Conservation (phyloP, 2,329 filamentous ascomycete genomes). For the Calonectria pauciramosa region DNA sequence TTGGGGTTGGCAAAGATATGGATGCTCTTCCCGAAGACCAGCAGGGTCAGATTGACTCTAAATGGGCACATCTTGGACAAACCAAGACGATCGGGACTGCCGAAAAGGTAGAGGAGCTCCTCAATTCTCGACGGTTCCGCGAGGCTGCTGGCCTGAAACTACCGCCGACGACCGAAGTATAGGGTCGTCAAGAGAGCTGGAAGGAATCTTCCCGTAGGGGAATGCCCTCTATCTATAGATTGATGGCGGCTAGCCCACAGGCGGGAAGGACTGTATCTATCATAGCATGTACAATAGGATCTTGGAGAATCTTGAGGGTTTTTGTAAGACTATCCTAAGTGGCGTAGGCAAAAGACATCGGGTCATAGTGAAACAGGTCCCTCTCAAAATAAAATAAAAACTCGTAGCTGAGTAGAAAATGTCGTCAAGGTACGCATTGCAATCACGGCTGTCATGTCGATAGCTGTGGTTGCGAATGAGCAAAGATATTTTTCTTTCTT, state of each 20-base stretch:
- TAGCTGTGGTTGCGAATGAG: neutral
- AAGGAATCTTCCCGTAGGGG: neutral
- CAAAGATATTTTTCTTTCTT: neutral
- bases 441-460: neutral
- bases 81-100: conserved; percentile 64
- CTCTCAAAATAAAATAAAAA: neutral
- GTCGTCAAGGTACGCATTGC: neutral
- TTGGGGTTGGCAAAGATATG: conserved; percentile 62
- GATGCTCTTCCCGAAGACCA: conserved; percentile 39
- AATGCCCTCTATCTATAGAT: neutral
- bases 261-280: conserved; percentile 31
- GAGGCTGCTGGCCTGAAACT: conserved; percentile 49
- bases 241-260: neutral
- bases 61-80: conserved; percentile 70
- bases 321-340: conserved; percentile 36
- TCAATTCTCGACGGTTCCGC: conserved; percentile 66
- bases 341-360: neutral
- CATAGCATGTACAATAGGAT: conserved; percentile 43
- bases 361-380: too few relatives aligned
- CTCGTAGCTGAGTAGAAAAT: neutral
- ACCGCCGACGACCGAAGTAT: conserved; percentile 39
- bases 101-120: conserved; percentile 69
- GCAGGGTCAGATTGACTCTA: conserved; percentile 57
- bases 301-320: conserved; percentile 32
- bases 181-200: neutral